A percentile compares a stretch with the other conserved stretches of the same genome.
These are phyloP conservation scores for Calycina herbarum DNA, from an alignment of 2,329 filamentous ascomycete species.

Conservation along the genomic window DNA sequence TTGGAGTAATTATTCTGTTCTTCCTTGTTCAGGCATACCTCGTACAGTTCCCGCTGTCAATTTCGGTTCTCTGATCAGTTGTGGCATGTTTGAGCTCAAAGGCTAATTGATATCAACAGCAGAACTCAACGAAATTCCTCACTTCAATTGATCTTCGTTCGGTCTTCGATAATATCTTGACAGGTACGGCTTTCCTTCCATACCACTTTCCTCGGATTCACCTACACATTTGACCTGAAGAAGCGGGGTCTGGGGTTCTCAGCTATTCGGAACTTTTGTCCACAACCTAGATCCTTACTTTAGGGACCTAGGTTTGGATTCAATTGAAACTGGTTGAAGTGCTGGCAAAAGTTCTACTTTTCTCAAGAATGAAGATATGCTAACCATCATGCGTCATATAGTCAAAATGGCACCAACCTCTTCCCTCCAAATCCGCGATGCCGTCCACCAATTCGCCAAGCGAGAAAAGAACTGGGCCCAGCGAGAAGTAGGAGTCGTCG, in stretches of 20 bases:
- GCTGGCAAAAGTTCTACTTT: not conserved
- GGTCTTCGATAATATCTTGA: not conserved
- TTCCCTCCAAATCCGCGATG: slow-evolving; percentile 9
- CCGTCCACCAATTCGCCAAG: slow-evolving; percentile 47
- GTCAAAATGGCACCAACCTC: slow-evolving; percentile 14
- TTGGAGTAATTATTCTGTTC: not conserved
- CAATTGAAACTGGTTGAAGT: not conserved
- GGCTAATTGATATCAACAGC: not conserved
- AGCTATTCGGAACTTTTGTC: not conserved
- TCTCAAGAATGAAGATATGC: not conserved
- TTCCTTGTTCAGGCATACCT: not conserved
- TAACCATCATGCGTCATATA: not conserved
- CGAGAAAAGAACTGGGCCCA: slow-evolving; percentile 54
- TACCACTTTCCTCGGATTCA: not conserved
- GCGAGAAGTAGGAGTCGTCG: slow-evolving; percentile 57
- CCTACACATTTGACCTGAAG: not conserved
- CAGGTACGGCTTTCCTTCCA: not conserved
- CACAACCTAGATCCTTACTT: not conserved
- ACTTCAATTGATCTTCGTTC: not conserved
- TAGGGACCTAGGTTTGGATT: not conserved
- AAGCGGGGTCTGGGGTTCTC: not conserved
- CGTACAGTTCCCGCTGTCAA: not conserved
- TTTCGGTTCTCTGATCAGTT: not conserved
- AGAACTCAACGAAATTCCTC: not conserved
- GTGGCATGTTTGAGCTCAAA: not conserved